Base-by-base conservation (phyloP, 2,329 filamentous ascomycete genomes). In the Tricladium varicosporioides region DNA sequence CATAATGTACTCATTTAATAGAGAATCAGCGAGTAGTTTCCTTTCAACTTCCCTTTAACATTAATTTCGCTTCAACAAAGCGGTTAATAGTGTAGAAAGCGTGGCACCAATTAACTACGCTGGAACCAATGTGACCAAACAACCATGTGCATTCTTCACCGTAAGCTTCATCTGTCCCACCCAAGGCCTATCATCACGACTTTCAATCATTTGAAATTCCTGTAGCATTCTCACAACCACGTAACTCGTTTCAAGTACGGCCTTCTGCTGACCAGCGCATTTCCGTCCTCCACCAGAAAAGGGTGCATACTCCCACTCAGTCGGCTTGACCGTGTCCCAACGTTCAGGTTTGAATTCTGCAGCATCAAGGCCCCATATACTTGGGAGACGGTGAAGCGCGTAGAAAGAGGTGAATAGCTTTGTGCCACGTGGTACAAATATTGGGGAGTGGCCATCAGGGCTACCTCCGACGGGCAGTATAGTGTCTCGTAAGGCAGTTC, bases 281-380 rank as follows among this genome's bases (percentile, higher is more conserved):
- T 88, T 87, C 42, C 87, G 76, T 45, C 86, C 84, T 1, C 86
- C 87, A 9, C 85, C 85, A 68, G 88, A 89, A 71, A 90, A 89
- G 8, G 87, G 87, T 36, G 89, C 78, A 68, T 87, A 90, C 62
- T 86, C 80, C 82, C 86, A 88, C 11, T 14, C 13, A 11, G 13
- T n/a, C 5, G 33, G 49, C 2, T 15, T 51, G 5, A 36, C 13
- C 15, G 33, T 27, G 11, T 22, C 10, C 49, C 36, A 51, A 11
- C 51, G 51, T 10, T 47, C 27, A 13, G 51, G 51, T 5, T 45
- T 45, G 50, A 53, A 53, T 7, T 15, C 14, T 22, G 44, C 36
- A 5, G 27, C 40, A 53, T 53, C 36, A 15, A 32, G 31, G 8
- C 50, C 40, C 27, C 40, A 53, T 18, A 45, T 22, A 19, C 32